Conservation (phyloP, 2,329 filamentous ascomycete species). For the Aspergillus floridensis region DNA sequence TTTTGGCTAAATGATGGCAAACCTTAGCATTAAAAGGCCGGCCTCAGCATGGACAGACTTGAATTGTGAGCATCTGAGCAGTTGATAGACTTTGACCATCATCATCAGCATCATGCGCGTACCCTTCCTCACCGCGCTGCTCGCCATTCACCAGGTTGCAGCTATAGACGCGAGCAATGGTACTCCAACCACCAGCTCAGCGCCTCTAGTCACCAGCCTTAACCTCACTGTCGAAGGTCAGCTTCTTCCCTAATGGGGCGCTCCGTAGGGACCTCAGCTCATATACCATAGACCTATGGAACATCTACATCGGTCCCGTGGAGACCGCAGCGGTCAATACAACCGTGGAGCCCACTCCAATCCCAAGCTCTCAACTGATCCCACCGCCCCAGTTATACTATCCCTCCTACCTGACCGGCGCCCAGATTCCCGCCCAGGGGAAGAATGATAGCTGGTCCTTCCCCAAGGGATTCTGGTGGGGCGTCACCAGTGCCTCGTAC, state of each 20-base stretch:
- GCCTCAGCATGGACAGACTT: not conserved
- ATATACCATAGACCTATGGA: not conserved
- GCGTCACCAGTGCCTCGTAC: constrained; percentile 39
- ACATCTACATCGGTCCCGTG: not conserved
- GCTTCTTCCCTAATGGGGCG: not conserved
- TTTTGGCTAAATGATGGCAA: not conserved
- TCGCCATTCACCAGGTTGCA: not conserved
- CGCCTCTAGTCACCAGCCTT: not conserved
- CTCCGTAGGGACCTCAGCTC: not conserved
- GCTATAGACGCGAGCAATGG: not conserved
- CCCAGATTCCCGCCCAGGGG: not conserved
- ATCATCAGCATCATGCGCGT: not conserved
- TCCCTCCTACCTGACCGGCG: not conserved
- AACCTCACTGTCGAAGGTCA: constrained; percentile 1
- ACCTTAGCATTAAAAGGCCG: not conserved
- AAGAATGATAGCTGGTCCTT: not conserved
- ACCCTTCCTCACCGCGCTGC: not conserved
- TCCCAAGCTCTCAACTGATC: not conserved
- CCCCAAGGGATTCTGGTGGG: constrained; percentile 35
- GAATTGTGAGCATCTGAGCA: not conserved
- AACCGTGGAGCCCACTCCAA: not conserved
- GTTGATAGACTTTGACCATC: not conserved
- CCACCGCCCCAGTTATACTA: constrained; percentile 1
- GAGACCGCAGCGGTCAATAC: not conserved
- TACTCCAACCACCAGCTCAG: not conserved